Percentiles rank a stretch among this genome's conserved stretches.
These are phyloP conservation scores for Verticillium nonalfalfae DNA, from an alignment of 2,329 filamentous ascomycete genomes.

Conservation along the genomic window DNA sequence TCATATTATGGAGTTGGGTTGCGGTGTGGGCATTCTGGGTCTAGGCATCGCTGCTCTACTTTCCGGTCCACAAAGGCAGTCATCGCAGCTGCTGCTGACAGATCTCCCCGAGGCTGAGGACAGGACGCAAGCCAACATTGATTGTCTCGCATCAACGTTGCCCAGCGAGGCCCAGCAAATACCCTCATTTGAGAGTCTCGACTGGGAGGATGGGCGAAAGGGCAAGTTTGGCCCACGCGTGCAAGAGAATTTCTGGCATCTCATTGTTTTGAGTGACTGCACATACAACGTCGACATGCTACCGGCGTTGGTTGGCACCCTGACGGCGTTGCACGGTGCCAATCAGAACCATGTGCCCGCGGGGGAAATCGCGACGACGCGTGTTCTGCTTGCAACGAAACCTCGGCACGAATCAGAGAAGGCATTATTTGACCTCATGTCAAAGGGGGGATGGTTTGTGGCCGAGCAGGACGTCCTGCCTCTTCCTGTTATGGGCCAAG, in stretches of 20 bases:
- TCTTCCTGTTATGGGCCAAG: slow-evolving; percentile 37
- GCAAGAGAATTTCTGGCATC: slow-evolving; percentile 38
- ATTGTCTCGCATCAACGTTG: slow-evolving; percentile 15
- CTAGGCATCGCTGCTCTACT: slow-evolving; percentile 33
- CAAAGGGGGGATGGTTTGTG: slow-evolving; percentile 35
- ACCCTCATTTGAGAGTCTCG: slow-evolving; percentile 42
- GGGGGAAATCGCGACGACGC: slow-evolving; percentile 18
- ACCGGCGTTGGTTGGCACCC: slow-evolving; percentile 44
- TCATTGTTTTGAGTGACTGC: slow-evolving; percentile 52
- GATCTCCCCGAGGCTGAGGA: slow-evolving; percentile 49
- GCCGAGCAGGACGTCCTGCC: slow-evolving; percentile 32
- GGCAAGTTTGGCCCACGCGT: slow-evolving; percentile 36
- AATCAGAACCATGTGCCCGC: slow-evolving; percentile 16
- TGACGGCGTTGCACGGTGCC: slow-evolving; percentile 38
- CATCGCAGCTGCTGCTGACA: slow-evolving; percentile 41
- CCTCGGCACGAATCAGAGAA: slow-evolving; percentile 47
- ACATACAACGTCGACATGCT: slow-evolving; percentile 55
- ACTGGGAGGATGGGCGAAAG: slow-evolving; percentile 46
- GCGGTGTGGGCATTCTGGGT: slow-evolving; percentile 50
- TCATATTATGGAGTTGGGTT: slow-evolving; percentile 48
- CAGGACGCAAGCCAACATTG: slow-evolving; percentile 41
- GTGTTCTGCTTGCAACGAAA: slow-evolving; percentile 49
- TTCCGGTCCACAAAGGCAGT: slow-evolving; percentile 8
- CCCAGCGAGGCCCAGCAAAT: slow-evolving; percentile 4
- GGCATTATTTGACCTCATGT: slow-evolving; percentile 40